Evolutionary conservation across 2,329 filamentous ascomycete genomes (phyloP).

Genomic region (Dendrostoma leiphaemia): DNA sequence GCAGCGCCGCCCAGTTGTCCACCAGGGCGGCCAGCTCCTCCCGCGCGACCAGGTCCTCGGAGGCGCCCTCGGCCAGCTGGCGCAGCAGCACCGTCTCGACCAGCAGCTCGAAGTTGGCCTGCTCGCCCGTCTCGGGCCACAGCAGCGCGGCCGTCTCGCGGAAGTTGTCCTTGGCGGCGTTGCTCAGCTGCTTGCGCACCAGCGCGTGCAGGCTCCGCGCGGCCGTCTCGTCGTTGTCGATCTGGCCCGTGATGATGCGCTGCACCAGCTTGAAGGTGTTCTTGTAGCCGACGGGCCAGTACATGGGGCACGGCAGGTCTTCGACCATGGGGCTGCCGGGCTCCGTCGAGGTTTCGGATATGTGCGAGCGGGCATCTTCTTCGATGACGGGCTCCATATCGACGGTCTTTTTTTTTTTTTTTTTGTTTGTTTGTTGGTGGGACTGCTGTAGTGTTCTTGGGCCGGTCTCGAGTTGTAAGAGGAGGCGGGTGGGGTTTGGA

Average conservation of each 20-base stretch:
- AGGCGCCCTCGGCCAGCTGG: constrained; percentile 11
- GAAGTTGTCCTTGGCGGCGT: constrained; percentile 16
- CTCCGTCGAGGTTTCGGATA: constrained; percentile 1
- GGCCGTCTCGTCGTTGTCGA: constrained; percentile 25
- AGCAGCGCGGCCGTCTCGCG: constrained; percentile 16
- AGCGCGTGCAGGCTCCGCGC: constrained; percentile 17
- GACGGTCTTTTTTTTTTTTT: no score
- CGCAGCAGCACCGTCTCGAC: constrained; percentile 19
- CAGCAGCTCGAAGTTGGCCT: constrained; percentile 19
- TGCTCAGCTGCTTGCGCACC: constrained; percentile 18
- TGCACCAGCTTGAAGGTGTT: constrained; percentile 24
- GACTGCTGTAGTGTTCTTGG: no score
- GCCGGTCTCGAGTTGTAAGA: no score
- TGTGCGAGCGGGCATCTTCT: neutral
- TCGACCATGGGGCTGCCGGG: constrained; percentile 11
- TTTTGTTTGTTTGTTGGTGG: no score
- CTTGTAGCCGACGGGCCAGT: constrained; percentile 19
- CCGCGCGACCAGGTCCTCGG: constrained; percentile 10
- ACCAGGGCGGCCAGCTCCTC: constrained; percentile 17
- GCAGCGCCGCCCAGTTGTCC: constrained; percentile 16
- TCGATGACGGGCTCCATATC: constrained; percentile 9
- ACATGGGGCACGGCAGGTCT: constrained; percentile 15
- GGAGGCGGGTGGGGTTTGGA: no score
- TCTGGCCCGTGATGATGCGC: constrained; percentile 25
- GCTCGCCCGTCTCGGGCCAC: constrained; percentile 18